These are phyloP conservation scores for Trichosanthes cucumerina DNA, from an alignment of 306 rosid genomes.

Conservation along the genomic window DNA sequence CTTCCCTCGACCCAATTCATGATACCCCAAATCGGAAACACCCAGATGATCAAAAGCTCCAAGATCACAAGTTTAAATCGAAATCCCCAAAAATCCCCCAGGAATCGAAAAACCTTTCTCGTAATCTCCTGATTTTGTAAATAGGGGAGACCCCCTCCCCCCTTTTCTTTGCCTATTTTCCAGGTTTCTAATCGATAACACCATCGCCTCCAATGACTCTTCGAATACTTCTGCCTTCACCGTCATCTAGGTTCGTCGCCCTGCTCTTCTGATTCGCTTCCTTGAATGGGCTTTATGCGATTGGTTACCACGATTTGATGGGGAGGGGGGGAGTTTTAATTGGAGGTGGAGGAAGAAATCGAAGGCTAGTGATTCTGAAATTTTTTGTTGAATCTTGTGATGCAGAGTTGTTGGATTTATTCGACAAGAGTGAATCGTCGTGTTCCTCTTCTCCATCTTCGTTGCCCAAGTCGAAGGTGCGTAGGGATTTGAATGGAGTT, in stretches of 20 bases:
- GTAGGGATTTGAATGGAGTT: slow-evolving; percentile 50
- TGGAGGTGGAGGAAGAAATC: slow-evolving; percentile 8
- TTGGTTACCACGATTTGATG: slow-evolving; percentile 63
- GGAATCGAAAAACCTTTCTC: too few species aligned
- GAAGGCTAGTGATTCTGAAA: not conserved
- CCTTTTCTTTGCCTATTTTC: too few species aligned
- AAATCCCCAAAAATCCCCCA: too few species aligned
- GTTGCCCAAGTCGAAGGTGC: slow-evolving; percentile 28
- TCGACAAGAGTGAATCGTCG: slow-evolving; percentile 36
- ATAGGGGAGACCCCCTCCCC: too few species aligned
- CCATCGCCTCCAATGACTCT: slow-evolving; percentile 16
- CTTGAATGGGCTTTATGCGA: slow-evolving; percentile 33
- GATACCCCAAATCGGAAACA: too few species aligned
- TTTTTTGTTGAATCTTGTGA: slow-evolving; percentile 19
- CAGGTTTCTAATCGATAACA: slow-evolving; percentile 60
- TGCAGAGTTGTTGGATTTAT: slow-evolving; percentile 18
- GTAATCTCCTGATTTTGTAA: too few species aligned
- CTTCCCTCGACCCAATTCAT: too few species aligned
- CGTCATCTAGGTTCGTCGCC: slow-evolving; percentile 64
- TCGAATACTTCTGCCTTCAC: slow-evolving; percentile 41
- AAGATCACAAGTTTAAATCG: too few species aligned
- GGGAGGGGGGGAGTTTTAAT: slow-evolving; percentile 33
- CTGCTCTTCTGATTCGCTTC: slow-evolving; percentile 66
- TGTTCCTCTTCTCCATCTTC: slow-evolving; percentile 44
- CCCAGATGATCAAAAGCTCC: too few species aligned